Percentiles rank a stretch among this genome's conserved stretches.
Conservation (phyloP, 176 grass and related monocot genomes). For the Chrysopogon serrulatus region DNA sequence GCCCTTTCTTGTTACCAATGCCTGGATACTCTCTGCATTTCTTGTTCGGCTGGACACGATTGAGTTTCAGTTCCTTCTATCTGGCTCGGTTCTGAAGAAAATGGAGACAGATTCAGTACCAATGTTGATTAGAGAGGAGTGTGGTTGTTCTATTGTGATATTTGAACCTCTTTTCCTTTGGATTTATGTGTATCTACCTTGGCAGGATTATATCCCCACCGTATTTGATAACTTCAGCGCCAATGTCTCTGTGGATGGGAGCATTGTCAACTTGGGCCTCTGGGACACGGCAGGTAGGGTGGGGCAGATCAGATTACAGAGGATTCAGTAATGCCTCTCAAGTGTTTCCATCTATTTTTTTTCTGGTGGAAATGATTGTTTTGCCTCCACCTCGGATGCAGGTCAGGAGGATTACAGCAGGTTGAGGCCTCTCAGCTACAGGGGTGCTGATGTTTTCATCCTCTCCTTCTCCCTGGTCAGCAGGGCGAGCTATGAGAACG, state of each 20-base stretch:
- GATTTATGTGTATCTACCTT: background rate
- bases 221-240: conserved; percentile 53
- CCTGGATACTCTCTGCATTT: background rate
- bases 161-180: background rate
- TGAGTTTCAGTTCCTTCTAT: background rate
- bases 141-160: background rate
- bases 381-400: background rate
- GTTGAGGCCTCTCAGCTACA: conserved; percentile 26
- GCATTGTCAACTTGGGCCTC: conserved; percentile 34
- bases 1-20: background rate
- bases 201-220: conserved; percentile 47
- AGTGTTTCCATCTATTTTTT: background rate
- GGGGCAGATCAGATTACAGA: background rate
- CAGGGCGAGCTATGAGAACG: conserved; percentile 30
- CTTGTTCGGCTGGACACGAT: background rate
- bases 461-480: conserved; percentile 28
- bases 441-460: conserved; percentile 28
- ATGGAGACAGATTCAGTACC: background rate
- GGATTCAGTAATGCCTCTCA: background rate
- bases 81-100: background rate
- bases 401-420: conserved; percentile 27
- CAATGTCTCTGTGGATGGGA: conserved; percentile 40
- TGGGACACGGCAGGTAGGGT: conserved; percentile 49
- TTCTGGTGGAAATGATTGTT: background rate
- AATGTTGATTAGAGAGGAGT: background rate